Evolutionary conservation across 1,284 basidiomycete genomes (phyloP), one percentile per base, ranked within the genome.

Genomic region (Tilletia walkeri): DNA sequence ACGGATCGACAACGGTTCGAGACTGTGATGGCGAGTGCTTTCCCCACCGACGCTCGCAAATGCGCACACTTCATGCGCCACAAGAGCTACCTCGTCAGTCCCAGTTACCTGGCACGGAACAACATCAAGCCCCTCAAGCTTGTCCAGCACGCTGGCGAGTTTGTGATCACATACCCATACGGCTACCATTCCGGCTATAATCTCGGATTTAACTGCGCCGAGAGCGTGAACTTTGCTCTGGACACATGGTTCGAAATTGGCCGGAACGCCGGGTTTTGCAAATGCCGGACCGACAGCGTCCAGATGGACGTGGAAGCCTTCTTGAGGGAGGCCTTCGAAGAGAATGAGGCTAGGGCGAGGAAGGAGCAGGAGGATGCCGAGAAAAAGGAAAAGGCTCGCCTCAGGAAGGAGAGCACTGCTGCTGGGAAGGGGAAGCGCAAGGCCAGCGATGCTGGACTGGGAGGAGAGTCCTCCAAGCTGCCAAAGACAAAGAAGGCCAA

Each of bases 171-270:
- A 0, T 99, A 90, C 82, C 95, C 95, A 0, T 82, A 78, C 63
- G 95, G 95, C 9, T 97, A 97, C 84, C 95, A 97, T 82, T 92
- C 94, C 0, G 95, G 95, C 18, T 98, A 96, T 87, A 99, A 99
- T 82, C 86, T 98, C 49, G 96, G 95, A 16, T 90, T 96, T 83
- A 99, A 99, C 82, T 98, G 95, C 80, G 95, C 95, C 2, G 96
- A 99, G 85, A 94, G 92, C 75, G 93, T 97, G 79, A 99, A 99
- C 84, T 99, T 99, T 84, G 96, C 96, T 0, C 87, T 98, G 36
- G 92, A 97, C 24, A 92, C 90, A 71, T 99, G 95, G 95, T 85
- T 98, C 9, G 93, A 95, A 67, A 85, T 95, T 30, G 95, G 94
- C 34, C 78, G 79, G 68, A 73, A 74, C 56, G 81, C 82, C 59